phyloP scores from a whole-genome alignment of 2,329 filamentous ascomycete genomes.

The Aspergillus amoenus region DNA sequence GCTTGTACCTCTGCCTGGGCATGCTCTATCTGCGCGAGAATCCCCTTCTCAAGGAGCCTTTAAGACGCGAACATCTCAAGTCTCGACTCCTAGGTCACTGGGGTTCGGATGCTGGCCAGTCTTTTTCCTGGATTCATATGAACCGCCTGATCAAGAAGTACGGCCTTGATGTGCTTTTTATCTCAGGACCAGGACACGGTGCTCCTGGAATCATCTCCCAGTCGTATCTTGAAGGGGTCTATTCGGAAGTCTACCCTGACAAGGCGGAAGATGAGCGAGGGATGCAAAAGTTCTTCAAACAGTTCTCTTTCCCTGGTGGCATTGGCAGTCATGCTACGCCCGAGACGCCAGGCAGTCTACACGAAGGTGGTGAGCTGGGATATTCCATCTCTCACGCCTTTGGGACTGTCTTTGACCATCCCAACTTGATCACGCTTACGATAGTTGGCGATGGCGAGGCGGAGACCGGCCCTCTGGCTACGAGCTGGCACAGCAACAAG shows the following conservation, averaged over 20 bases:
- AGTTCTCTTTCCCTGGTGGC: constrained; percentile 78
- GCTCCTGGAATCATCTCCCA: constrained; percentile 75
- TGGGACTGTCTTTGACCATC: constrained; percentile 73
- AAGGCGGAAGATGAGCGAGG: constrained; percentile 68
- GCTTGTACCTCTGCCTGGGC: constrained; percentile 71
- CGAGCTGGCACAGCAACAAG: constrained; percentile 79
- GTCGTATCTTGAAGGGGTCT: constrained; percentile 74
- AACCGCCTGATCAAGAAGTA: constrained; percentile 81
- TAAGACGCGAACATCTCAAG: constrained; percentile 71
- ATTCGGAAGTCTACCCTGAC: constrained; percentile 74
- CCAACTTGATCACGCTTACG: constrained; percentile 70
- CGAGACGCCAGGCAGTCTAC: constrained; percentile 73
- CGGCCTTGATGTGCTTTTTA: constrained; percentile 68
- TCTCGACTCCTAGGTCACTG: constrained; percentile 73
- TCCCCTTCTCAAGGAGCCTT: constrained; percentile 67
- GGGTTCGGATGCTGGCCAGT: constrained; percentile 76
- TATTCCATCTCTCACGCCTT: constrained; percentile 79
- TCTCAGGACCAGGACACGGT: constrained; percentile 76
- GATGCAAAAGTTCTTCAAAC: constrained; percentile 75
- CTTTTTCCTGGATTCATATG: constrained; percentile 80
- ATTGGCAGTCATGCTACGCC: constrained; percentile 76
- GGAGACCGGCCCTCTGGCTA: constrained; percentile 77
- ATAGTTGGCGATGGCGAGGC: constrained; percentile 80
- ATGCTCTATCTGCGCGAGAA: constrained; percentile 80
- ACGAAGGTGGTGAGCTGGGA: constrained; percentile 79